Evolutionary conservation across 768 basidiomycete species (phyloP).

Genomic region (Termitomyces sp.): DNA sequence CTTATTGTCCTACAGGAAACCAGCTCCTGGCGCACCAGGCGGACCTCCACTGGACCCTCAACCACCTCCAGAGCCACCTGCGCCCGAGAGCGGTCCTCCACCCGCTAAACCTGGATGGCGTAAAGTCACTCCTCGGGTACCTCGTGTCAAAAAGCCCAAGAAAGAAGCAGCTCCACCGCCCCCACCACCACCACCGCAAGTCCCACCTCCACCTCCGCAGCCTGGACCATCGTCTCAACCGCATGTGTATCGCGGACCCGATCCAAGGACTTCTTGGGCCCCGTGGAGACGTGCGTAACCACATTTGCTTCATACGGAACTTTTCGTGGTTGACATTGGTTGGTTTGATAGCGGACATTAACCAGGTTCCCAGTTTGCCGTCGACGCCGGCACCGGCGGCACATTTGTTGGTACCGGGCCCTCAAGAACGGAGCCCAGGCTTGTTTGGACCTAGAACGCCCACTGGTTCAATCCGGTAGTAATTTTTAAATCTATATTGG

Average conservation of each 20-base stretch:
- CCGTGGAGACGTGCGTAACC: constrained; percentile 60
- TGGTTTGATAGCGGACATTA: constrained; percentile 47
- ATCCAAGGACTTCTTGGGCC: constrained; percentile 53
- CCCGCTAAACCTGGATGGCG: constrained; percentile 58
- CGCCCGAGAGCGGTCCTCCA: constrained; percentile 35
- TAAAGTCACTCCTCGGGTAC: constrained; percentile 31
- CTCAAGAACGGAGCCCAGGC: constrained; percentile 44
- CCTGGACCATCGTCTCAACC: constrained; percentile 10
- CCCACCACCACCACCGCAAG: constrained; percentile 17
- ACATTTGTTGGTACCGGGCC: constrained; percentile 54
- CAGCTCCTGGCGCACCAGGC: constrained; percentile 35
- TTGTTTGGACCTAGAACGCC: constrained; percentile 79
- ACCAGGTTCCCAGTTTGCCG: constrained; percentile 52
- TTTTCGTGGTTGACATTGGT: constrained; percentile 3
- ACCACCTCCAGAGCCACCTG: constrained; percentile 19
- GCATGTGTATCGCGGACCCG: constrained; percentile 16
- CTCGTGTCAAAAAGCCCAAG: constrained; percentile 43
- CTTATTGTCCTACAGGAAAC: constrained; percentile 28
- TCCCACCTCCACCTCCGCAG: constrained; percentile 10
- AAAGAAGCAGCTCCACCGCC: constrained; percentile 30
- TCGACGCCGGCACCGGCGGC: constrained; percentile 41
- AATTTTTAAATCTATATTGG: background rate
- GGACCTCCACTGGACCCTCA: constrained; percentile 34
- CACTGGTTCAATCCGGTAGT: constrained; percentile 22
- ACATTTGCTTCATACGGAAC: background rate